Conservation (phyloP, 208 protist species). For the Trypanosoma platydactyli region DNA sequence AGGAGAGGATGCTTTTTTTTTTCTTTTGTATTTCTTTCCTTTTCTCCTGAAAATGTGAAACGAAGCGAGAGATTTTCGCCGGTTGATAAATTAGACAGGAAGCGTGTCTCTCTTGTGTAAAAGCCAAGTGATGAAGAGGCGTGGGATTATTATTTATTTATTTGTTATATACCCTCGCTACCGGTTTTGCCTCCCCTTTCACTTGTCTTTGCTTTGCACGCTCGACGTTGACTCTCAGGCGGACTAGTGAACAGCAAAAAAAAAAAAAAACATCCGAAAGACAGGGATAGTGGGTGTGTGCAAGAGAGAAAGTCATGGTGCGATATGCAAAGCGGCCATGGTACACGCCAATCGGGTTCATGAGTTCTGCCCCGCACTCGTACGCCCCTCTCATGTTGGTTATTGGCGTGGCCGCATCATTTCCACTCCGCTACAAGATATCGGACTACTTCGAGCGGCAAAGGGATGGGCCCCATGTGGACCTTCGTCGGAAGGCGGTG, state of each 20-base stretch:
- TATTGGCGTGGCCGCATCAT: conserved; percentile 38
- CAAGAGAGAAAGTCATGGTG: conserved; percentile 49
- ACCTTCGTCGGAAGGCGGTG: conserved; percentile 73
- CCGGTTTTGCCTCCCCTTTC: too few species aligned
- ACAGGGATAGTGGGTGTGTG: neutral
- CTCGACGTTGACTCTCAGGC: too few species aligned
- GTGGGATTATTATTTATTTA: too few species aligned
- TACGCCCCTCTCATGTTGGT: conserved; percentile 58
- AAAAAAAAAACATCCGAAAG: too few species aligned
- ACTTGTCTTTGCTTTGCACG: too few species aligned
- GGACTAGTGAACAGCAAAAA: too few species aligned
- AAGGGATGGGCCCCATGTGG: conserved; percentile 64
- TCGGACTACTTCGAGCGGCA: conserved; percentile 90
- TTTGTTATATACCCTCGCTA: too few species aligned
- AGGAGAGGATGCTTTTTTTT: conserved; percentile 3
- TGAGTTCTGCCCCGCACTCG: conserved; percentile 59
- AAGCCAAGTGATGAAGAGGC: too few species aligned
- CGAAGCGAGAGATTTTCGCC: too few species aligned
- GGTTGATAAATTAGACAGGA: too few species aligned
- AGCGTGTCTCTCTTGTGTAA: too few species aligned
- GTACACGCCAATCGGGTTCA: conserved; percentile 86
- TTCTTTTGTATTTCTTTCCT: conserved; percentile 12
- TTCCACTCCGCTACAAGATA: conserved; percentile 75
- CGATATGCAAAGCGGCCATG: conserved; percentile 85
- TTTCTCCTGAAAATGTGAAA: conserved; percentile 9